Evolutionary conservation across 305 asterid species (phyloP).

Genomic region (Fraxinus ornus): DNA sequence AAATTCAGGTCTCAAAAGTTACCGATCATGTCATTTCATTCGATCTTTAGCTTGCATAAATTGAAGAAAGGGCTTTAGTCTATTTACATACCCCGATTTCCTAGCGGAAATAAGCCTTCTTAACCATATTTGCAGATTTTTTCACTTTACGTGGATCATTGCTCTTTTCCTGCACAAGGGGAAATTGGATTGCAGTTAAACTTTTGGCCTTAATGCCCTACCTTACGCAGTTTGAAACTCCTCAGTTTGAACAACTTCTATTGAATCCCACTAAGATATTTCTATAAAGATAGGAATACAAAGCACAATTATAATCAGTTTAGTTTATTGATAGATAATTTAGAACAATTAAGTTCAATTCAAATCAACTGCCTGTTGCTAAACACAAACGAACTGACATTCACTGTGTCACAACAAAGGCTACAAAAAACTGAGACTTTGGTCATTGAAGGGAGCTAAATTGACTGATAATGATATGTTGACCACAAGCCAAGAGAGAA

Average conservation of each 20-base stretch:
- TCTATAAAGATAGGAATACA: background rate
- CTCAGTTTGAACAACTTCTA: background rate
- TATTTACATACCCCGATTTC: constrained; percentile 4
- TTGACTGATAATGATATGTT: background rate
- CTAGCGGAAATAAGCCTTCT: constrained; percentile 16
- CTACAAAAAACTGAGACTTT: background rate
- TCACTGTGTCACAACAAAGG: background rate
- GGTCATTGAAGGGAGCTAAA: background rate
- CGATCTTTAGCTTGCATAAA: background rate
- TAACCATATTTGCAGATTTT: constrained; percentile 7
- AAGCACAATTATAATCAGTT: background rate
- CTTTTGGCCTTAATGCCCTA: background rate
- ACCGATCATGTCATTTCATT: background rate
- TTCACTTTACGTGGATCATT: background rate
- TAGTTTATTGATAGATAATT: background rate
- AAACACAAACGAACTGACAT: background rate
- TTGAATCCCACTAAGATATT: background rate
- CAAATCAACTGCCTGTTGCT: background rate
- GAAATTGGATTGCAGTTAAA: background rate
- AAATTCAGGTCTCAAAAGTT: background rate
- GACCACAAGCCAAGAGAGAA: background rate
- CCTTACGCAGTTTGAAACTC: background rate
- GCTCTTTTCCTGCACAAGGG: constrained; percentile 11
- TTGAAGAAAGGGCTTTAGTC: background rate
- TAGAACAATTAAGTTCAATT: background rate